Evolutionary conservation across 371 early-diverging fungal species (phyloP).

Genomic region (Smittium culicis): DNA sequence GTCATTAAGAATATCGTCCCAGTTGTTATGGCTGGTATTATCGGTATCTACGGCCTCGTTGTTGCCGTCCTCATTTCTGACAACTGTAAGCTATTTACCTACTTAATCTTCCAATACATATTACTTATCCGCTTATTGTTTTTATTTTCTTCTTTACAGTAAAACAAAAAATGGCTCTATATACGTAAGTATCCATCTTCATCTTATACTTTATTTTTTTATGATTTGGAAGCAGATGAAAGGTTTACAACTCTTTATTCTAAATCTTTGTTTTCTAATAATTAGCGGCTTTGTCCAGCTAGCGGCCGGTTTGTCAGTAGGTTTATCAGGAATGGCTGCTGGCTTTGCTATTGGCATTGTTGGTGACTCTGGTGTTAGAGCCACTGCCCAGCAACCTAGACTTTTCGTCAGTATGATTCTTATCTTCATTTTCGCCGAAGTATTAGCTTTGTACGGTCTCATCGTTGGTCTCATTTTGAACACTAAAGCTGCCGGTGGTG

Average conservation of each 20-base stretch:
- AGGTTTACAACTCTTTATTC: conserved; percentile 11
- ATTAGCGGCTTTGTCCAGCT: conserved; percentile 89
- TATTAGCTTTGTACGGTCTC: conserved; percentile 83
- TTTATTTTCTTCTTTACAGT: no score
- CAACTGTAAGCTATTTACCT: no score
- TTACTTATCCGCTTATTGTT: no score
- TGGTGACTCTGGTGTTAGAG: conserved; percentile 89
- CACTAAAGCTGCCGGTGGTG: conserved; percentile 57
- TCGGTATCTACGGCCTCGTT: conserved; percentile 94
- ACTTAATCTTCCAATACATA: no score
- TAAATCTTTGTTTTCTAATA: conserved; percentile 38
- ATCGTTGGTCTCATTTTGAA: conserved; percentile 93
- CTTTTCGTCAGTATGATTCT: conserved; percentile 90
- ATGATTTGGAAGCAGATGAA: no score
- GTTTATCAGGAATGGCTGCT: conserved; percentile 84
- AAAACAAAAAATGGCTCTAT: no score
- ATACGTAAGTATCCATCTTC: no score
- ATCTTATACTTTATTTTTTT: conserved; percentile 23
- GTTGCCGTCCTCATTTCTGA: conserved; percentile 81
- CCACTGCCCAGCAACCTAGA: conserved; percentile 81
- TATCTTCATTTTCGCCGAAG: conserved; percentile 98
- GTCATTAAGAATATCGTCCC: conserved; percentile 57
- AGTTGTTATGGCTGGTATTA: conserved; percentile 97
- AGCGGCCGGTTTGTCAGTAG: conserved; percentile 86
- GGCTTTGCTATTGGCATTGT: conserved; percentile 95